phyloP scores from a whole-genome alignment of 441 rosid genomes.

The Pelargonium cotyledonis region DNA sequence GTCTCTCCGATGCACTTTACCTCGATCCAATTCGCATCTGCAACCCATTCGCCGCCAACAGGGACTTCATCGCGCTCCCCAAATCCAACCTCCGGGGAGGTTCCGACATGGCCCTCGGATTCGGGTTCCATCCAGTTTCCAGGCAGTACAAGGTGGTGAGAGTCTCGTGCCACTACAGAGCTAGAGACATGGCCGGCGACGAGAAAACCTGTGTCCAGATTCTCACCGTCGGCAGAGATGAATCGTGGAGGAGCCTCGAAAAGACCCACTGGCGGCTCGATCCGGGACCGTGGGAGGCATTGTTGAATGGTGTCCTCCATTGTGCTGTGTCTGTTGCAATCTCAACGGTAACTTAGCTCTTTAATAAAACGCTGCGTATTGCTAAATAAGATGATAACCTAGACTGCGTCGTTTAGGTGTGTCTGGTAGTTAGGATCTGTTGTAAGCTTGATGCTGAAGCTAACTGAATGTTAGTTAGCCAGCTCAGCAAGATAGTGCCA shows the following conservation, averaged over 20 bases:
- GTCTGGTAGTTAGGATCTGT: no score
- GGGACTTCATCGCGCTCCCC: constrained; percentile 6
- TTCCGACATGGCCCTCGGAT: constrained; percentile 5
- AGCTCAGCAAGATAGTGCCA: no score
- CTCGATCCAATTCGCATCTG: neutral
- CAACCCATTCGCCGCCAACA: constrained; percentile 9
- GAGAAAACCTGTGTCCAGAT: neutral
- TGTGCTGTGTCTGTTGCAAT: no score
- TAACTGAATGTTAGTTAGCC: no score
- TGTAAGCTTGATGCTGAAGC: no score
- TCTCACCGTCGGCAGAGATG: neutral
- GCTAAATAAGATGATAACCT: no score
- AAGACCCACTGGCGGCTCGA: neutral
- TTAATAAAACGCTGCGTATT: no score
- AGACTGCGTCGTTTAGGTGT: no score
- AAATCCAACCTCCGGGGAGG: neutral
- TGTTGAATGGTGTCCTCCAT: neutral
- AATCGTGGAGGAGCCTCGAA: neutral
- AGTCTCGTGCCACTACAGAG: neutral
- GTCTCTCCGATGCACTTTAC: constrained; percentile 7
- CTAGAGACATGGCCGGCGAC: neutral
- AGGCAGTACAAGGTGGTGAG: constrained; percentile 16
- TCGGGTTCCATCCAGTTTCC: constrained; percentile 3
- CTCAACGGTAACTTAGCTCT: no score
- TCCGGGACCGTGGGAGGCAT: neutral